A percentile compares a stretch with the other conserved stretches of the same genome.
These are phyloP conservation scores for Pyrus bretschneideri DNA, from an alignment of 306 rosid genomes.

Conservation along the genomic window DNA sequence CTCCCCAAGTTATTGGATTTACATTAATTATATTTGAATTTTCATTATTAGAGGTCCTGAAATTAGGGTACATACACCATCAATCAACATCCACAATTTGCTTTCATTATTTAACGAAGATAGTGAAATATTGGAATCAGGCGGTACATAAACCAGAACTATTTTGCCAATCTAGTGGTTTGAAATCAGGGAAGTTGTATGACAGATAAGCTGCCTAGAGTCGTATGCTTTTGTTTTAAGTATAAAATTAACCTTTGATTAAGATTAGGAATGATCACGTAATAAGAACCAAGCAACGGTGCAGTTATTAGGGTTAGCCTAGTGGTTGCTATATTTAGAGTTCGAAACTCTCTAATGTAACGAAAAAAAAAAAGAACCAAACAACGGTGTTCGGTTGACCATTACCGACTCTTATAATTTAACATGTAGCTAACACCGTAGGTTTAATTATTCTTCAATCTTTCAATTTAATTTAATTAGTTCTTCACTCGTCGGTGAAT, in stretches of 20 bases:
- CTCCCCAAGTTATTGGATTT: neutral
- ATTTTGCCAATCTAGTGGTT: neutral
- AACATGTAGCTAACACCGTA: neutral
- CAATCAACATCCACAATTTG: neutral
- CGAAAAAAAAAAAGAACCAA: too few species aligned
- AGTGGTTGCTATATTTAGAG: neutral
- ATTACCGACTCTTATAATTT: too few species aligned
- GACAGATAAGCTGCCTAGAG: neutral
- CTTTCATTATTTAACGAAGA: neutral
- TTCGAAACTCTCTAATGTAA: too few species aligned
- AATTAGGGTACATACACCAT: neutral
- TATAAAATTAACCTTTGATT: neutral
- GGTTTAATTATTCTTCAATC: neutral
- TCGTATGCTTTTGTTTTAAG: neutral
- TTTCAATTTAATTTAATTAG: neutral
- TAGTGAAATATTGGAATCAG: neutral
- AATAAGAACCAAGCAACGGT: neutral
- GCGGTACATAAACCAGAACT: neutral
- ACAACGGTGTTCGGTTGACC: neutral
- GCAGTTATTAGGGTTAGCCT: neutral
- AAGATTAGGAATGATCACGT: neutral
- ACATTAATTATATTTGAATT: neutral
- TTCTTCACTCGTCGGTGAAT: neutral
- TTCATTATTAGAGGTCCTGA: neutral
- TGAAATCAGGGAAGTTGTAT: neutral